Percentiles rank a stretch among this genome's conserved stretches.
Conservation (phyloP, 169 alveolate species). For the Prorocentrum cordatum region DNA sequence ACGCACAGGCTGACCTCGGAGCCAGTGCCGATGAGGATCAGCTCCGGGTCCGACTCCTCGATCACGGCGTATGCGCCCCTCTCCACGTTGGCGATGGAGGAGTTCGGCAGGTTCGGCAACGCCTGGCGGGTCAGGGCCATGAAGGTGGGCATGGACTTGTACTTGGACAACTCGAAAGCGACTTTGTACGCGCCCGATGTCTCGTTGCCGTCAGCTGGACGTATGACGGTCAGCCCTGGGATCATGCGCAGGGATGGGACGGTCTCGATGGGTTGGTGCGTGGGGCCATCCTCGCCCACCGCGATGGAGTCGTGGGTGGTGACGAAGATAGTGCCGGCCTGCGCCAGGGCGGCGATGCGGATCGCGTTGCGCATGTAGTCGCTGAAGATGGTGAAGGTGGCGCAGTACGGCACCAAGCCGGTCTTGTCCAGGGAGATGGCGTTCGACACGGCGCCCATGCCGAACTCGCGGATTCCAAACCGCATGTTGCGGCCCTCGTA, state of each 20-base stretch:
- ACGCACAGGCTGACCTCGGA: constrained; percentile 47
- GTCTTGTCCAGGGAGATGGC: constrained; percentile 66
- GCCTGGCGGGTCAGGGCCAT: constrained; percentile 38
- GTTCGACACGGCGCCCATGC: constrained; percentile 61
- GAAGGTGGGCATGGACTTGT: constrained; percentile 5
- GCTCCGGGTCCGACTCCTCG: constrained; percentile 47
- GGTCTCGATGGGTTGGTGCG: constrained; percentile 70
- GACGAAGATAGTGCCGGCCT: constrained; percentile 68
- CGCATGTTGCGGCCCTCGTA: constrained; percentile 43
- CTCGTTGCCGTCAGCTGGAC: constrained; percentile 80
- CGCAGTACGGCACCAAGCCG: constrained; percentile 63
- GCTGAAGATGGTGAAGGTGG: constrained; percentile 68
- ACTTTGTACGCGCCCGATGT: constrained; percentile 74
- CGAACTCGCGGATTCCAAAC: constrained; percentile 69
- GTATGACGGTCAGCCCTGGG: constrained; percentile 63
- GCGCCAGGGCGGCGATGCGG: constrained; percentile 63
- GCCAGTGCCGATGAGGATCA: constrained; percentile 42
- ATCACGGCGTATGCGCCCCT: constrained; percentile 57
- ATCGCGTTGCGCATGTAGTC: constrained; percentile 70
- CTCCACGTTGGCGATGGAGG: constrained; percentile 45
- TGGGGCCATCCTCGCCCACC: constrained; percentile 68
- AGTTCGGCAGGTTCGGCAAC: constrained; percentile 41
- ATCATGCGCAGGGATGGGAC: constrained; percentile 46
- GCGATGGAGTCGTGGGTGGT: constrained; percentile 70
- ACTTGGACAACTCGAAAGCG: constrained; percentile 10